A percentile compares a stretch with the other conserved stretches of the same genome.
These are phyloP conservation scores for Phytophthora kernoviae DNA, from an alignment of 352 stramenopile genomes.

Conservation along the genomic window DNA sequence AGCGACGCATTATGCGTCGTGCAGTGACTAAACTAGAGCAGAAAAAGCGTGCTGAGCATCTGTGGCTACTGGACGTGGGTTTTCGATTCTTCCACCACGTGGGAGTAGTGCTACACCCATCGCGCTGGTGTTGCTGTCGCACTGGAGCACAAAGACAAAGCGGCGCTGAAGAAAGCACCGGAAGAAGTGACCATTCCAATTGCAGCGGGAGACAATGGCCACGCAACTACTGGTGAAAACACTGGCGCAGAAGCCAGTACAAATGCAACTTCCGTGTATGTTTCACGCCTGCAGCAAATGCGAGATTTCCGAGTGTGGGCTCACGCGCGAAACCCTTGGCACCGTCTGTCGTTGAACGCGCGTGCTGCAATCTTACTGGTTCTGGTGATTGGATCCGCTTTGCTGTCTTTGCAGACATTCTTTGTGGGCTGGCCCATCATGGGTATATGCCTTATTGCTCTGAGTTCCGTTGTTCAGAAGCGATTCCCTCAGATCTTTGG, in stretches of 20 bases:
- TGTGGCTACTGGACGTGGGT: conserved; percentile 78
- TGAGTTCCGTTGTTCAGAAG: conserved; percentile 68
- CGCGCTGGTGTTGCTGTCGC: conserved; percentile 33
- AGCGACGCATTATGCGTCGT: conserved; percentile 55
- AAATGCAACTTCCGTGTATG: conserved; percentile 27
- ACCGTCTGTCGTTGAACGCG: conserved; percentile 44
- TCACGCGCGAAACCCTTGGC: conserved; percentile 60
- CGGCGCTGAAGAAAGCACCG: conserved; percentile 16
- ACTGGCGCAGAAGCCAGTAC: conserved; percentile 10
- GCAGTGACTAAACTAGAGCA: conserved; percentile 54
- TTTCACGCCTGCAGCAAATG: conserved; percentile 41
- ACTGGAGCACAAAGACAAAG: conserved; percentile 25
- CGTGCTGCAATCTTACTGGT: conserved; percentile 57
- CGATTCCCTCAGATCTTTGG: conserved; percentile 83
- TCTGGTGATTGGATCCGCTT: conserved; percentile 55
- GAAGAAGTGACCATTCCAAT: conserved; percentile 40
- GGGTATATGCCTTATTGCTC: conserved; percentile 66
- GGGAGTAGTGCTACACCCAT: conserved; percentile 48
- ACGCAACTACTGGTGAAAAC: conserved; percentile 7
- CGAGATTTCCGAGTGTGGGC: conserved; percentile 40
- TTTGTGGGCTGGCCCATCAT: conserved; percentile 79
- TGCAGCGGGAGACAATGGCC: conserved; percentile 12
- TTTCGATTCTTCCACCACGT: conserved; percentile 77
- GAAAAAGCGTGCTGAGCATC: conserved; percentile 66
- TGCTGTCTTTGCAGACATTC: conserved; percentile 67